phyloP scores from a whole-genome alignment of 1,284 basidiomycete genomes.

The Hemileia vastatrix region DNA sequence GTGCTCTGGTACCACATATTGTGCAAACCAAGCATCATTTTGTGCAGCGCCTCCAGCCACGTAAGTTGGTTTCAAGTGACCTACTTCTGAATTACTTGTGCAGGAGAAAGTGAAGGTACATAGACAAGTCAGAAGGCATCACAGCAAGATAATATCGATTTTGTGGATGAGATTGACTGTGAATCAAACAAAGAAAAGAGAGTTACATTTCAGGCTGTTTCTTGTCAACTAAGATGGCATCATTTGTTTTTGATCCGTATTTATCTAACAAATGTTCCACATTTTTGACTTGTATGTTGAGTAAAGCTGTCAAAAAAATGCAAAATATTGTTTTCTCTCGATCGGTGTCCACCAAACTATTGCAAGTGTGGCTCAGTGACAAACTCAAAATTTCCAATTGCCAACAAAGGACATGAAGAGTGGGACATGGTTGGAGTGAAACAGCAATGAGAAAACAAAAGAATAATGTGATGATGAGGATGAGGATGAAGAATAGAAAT shows the following conservation, averaged over 20 bases:
- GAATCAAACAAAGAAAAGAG: constrained; percentile 4
- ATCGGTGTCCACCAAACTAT: neutral
- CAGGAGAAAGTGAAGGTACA: too few relatives aligned
- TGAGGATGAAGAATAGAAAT: too few relatives aligned
- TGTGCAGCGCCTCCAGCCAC: constrained; percentile 96
- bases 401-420: constrained; percentile 30
- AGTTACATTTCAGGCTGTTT: constrained; percentile 74
- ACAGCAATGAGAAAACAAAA: too few relatives aligned
- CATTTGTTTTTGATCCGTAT: constrained; percentile 86
- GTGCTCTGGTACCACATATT: constrained; percentile 80
- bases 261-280: constrained; percentile 78
- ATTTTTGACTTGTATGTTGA: constrained; percentile 50
- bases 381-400: constrained; percentile 40
- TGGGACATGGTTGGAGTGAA: too few relatives aligned
- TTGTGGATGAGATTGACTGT: too few relatives aligned
- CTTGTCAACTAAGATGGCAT: constrained; percentile 87
- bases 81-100: constrained; percentile 20
- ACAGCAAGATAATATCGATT: too few relatives aligned
- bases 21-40: constrained; percentile 66
- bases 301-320: constrained; percentile 30
- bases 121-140: too few relatives aligned
- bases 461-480: too few relatives aligned
- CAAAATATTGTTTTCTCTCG: neutral
- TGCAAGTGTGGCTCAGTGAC: neutral
- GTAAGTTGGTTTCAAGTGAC: constrained; percentile 52